Evolutionary conservation across 1,284 basidiomycete species (phyloP), one percentile per base, ranked within the genome.

Genomic region (Grifola frondosa): DNA sequence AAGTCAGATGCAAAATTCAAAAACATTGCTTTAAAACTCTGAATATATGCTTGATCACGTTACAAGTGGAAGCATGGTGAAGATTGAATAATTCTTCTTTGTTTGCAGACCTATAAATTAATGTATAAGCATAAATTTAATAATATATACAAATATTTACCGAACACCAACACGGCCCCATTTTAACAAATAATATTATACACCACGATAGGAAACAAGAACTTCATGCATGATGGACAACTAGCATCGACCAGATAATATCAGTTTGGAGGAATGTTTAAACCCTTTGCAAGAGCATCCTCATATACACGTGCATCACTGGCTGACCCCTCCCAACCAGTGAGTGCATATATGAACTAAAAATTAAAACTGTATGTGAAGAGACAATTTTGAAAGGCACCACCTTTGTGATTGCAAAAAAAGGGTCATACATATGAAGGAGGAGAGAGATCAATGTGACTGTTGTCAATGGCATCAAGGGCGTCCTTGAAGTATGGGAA

Each of bases 211-310:
- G 19, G 53, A 45, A 13, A 52, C 48, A 17, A 74, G 53, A 0
- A 72, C 44, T 2, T 49, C 29, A 44, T 65, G 52, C 59, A 65
- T 0, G 49, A 16, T 5, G 49, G 53, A 60, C 68, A 73, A 0
- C 70, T 66, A 9, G 67, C 68, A 64, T 71, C 67, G 7, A 60
- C 68, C n/a, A n/a, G n/a, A n/a, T n/a, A 25, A 72, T 69, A 71
- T 40, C 49, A 65, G 39, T 63, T 62, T 7, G 61, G 56, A 0
- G 23, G 21, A 2, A 66, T n/a, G n/a, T n/a, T n/a, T n/a, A n/a
- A n/a, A n/a, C n/a, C n/a, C n/a, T n/a, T n/a, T n/a, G n/a, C n/a
- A n/a, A n/a, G n/a, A n/a, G n/a, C n/a, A n/a, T n/a, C n/a, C n/a
- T 40, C 36, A 36, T 50, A 69, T 42, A 71, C 55, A 2, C 44